A percentile compares a stretch with the other conserved stretches of the same genome.
Conservation (phyloP, 208 protist species). For the Kentomonas sorsogonicus region DNA sequence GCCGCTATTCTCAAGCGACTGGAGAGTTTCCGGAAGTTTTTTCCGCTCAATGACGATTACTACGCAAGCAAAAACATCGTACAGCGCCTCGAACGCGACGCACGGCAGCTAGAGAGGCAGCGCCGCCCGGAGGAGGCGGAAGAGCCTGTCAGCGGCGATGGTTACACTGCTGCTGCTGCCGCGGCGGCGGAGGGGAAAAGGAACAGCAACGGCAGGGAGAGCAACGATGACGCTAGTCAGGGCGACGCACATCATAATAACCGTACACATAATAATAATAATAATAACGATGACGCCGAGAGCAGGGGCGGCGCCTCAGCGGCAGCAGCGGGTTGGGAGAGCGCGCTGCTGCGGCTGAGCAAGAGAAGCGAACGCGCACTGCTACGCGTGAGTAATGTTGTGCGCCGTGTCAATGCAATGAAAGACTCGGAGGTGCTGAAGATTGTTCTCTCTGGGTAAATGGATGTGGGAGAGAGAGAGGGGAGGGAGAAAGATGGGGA, state of each 20-base stretch:
- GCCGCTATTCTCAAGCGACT: not conserved
- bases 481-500: no score
- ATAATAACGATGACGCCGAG: no score
- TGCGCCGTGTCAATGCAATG: constrained; percentile 51
- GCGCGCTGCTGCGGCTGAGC: not conserved
- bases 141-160: not conserved
- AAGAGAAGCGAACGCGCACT: constrained; percentile 19
- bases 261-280: no score
- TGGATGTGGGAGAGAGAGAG: no score
- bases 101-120: not conserved
- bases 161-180: not conserved
- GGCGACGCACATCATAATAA: no score
- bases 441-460: no score
- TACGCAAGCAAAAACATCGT: not conserved
- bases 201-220: no score
- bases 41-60: constrained; percentile 8
- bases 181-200: no score
- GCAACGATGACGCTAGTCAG: no score
- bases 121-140: not conserved
- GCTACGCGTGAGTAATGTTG: constrained; percentile 29
- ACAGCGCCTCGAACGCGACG: not conserved
- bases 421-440: no score
- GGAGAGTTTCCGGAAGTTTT: not conserved
- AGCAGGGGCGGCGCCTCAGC: no score
- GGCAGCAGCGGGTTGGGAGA: no score